phyloP scores from a whole-genome alignment of 257 asterid genomes.

The Przewalskia tangutica region DNA sequence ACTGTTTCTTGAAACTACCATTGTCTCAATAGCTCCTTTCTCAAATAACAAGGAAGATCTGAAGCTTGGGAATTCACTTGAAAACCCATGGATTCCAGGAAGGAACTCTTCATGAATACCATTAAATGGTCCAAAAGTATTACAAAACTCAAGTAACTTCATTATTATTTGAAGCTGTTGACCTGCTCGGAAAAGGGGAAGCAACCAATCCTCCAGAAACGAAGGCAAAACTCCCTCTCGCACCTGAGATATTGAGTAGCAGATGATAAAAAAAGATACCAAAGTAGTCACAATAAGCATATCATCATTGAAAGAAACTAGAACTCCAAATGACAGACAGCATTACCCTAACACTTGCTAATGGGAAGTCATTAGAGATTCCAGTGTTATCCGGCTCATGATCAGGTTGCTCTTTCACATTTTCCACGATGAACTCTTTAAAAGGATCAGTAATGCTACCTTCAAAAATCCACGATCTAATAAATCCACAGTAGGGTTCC shows the following conservation, averaged over 20 bases:
- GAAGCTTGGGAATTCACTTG: conserved; percentile 43
- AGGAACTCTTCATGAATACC: conserved; percentile 46
- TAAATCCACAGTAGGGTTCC: conserved; percentile 80
- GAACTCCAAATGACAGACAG: conserved; percentile 14
- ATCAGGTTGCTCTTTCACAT: conserved; percentile 21
- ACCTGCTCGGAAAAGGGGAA: conserved; percentile 87
- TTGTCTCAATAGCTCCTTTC: conserved; percentile 48
- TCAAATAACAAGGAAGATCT: conserved; percentile 64
- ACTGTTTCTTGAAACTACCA: conserved; percentile 51
- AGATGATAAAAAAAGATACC: conserved; percentile 16
- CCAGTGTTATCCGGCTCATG: conserved; percentile 26
- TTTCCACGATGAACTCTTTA: conserved; percentile 73
- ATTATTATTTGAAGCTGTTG: conserved; percentile 91
- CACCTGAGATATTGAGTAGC: conserved; percentile 39
- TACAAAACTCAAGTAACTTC: conserved; percentile 71
- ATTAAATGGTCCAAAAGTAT: conserved; percentile 36
- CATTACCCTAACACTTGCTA: conserved; percentile 64
- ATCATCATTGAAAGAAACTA: conserved; percentile 5
- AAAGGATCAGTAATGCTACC: conserved; percentile 76
- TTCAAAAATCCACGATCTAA: conserved; percentile 91
- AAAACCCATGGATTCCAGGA: conserved; percentile 47
- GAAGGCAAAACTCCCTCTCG: conserved; percentile 83
- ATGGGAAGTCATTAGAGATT: conserved; percentile 34
- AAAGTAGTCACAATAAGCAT: conserved; percentile 12
- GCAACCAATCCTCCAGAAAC: conserved; percentile 67